Evolutionary conservation across 352 stramenopile genomes (phyloP).

Genomic region (Globisporangium parvum): DNA sequence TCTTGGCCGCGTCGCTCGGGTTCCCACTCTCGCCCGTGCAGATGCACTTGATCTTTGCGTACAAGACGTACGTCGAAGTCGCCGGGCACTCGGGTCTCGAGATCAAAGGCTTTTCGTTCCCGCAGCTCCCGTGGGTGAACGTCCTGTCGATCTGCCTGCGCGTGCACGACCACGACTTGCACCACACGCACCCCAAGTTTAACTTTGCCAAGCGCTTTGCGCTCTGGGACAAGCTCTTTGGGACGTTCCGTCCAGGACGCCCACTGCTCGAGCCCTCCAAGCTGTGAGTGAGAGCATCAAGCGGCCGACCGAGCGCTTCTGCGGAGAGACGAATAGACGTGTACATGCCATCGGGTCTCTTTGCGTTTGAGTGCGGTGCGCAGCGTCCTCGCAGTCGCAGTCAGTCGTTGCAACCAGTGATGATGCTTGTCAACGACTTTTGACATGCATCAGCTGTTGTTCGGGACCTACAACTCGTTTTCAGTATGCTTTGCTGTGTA

Average conservation of each 20-base stretch:
- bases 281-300: constrained; percentile 1
- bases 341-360: neutral
- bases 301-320: too few relatives aligned
- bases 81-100: constrained; percentile 78
- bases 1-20: constrained; percentile 34
- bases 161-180: constrained; percentile 80
- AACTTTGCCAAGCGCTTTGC: constrained; percentile 89
- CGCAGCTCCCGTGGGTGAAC: constrained; percentile 72
- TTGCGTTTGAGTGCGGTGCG: too few relatives aligned
- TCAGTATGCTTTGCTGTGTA: too few relatives aligned
- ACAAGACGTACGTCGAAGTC: constrained; percentile 89
- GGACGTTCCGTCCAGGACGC: constrained; percentile 51
- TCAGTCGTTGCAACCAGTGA: too few relatives aligned
- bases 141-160: constrained; percentile 48
- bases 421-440: too few relatives aligned
- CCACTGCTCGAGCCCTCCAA: constrained; percentile 3
- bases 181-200: constrained; percentile 75
- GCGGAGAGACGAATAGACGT: neutral
- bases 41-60: constrained; percentile 74
- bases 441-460: too few relatives aligned
- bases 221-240: constrained; percentile 83
- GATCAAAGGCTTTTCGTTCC: constrained; percentile 82
- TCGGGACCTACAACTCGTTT: too few relatives aligned
- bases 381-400: too few relatives aligned
- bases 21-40: constrained; percentile 48